Base-by-base conservation (phyloP, 2,329 filamentous ascomycete genomes). In the Fusarium sp. region DNA sequence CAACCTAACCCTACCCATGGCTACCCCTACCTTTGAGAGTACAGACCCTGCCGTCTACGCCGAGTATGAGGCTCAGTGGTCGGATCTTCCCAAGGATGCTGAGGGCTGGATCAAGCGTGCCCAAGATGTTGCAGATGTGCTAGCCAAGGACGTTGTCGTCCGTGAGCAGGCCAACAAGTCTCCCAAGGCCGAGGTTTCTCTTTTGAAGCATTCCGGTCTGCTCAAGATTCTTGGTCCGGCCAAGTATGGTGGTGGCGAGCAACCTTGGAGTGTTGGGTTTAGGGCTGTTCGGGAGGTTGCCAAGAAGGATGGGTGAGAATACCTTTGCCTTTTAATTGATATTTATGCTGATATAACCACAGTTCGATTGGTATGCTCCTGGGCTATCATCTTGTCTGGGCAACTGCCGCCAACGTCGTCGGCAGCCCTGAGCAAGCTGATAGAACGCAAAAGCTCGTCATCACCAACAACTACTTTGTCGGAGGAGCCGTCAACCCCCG, bases 401-500 rank as follows among this genome's bases (percentile, higher is more conserved):
- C 88, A 0, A 89, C 86, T 0, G 92, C 88, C 0, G 89, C 89
- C 18, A 88, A 88, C 67, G 83, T 92, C 0, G 88, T 92, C 11
- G 91, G 91, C 2, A 90, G 85, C 1, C 80, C 87, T 0, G 88
- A 91, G 73, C 91, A 93, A 79, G 86, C 86, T 20, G 89, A 91
- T 16, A 86, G 87, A 20, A 80, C 85, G 2, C 86, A 91, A 66
- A 84, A 90, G 70, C 81, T 87, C 60, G 90, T 93, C 76, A 86
- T 91, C 68, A 80, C 84, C 20, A 91, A 92, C 81, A 92, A 93
- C 79, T 91, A 89, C 80, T 92, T 92, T 70, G 85, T 93, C 16
- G 90, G 91, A 9, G 91, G 89, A 27, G 89, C 91, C 0, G 91
- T 93, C 22, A 93, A 93, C 72, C 91, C 90, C 0, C 87, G 91